Evolutionary conservation across 306 rosid species (phyloP).

Genomic region (Bauhinia variegata): DNA sequence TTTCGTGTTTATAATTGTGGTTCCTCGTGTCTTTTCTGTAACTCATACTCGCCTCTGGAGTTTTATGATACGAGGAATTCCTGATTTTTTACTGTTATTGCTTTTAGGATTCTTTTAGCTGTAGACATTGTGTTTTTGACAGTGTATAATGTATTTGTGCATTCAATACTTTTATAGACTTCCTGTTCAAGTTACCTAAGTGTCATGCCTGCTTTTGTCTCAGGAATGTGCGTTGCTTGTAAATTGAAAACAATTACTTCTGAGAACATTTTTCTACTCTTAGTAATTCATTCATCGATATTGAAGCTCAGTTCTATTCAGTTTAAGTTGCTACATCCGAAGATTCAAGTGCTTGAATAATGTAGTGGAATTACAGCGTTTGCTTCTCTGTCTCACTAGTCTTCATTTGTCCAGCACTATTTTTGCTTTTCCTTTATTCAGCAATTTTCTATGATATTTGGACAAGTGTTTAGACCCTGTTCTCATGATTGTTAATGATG

Average conservation of each 20-base stretch:
- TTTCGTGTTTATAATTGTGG: constrained; percentile 34
- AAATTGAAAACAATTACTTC: background rate
- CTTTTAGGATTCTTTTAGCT: constrained; percentile 8
- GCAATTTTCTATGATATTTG: background rate
- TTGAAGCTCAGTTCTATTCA: background rate
- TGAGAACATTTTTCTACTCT: background rate
- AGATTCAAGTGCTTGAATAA: background rate
- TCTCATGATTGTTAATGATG: background rate
- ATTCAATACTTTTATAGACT: background rate
- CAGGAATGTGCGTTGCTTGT: background rate
- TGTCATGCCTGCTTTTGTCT: background rate
- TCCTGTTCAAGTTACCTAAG: constrained; percentile 17
- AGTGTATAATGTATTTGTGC: constrained; percentile 3
- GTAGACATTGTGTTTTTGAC: background rate
- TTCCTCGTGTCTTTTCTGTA: constrained; percentile 17
- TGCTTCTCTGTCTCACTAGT: background rate
- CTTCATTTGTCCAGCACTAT: background rate
- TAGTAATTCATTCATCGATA: background rate
- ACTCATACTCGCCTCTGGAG: constrained; percentile 14
- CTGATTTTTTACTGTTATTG: constrained; percentile 22
- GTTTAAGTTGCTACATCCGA: background rate
- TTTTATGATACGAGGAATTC: constrained; percentile 28
- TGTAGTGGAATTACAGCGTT: background rate
- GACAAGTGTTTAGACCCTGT: background rate
- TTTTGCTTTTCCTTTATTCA: background rate